These are phyloP conservation scores for Crucibulum laeve DNA, from an alignment of 768 basidiomycete species.

Conservation along the genomic window DNA sequence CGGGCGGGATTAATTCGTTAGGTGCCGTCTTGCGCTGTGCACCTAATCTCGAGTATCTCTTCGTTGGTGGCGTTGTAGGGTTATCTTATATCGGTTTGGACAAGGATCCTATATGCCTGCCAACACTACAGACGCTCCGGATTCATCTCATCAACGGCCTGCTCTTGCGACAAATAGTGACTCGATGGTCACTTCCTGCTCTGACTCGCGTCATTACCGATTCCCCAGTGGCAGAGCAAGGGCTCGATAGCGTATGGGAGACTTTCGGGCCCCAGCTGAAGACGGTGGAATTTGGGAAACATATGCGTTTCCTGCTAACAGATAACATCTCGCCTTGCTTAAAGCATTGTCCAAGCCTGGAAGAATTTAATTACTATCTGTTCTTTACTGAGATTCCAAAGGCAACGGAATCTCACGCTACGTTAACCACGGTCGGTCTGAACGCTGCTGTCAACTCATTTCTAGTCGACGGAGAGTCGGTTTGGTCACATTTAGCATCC, in stretches of 20 bases:
- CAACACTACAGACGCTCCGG: conserved; percentile 49
- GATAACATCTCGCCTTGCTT: conserved; percentile 48
- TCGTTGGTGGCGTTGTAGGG: conserved; percentile 44
- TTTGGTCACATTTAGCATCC: conserved; percentile 35
- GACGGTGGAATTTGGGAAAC: conserved; percentile 54
- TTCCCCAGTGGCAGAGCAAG: conserved; percentile 31
- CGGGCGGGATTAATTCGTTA: conserved; percentile 65
- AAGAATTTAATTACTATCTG: conserved; percentile 51
- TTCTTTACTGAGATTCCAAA: conserved; percentile 40
- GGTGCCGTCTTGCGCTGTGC: conserved; percentile 43
- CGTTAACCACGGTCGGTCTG: conserved; percentile 44
- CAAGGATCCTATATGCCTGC: conserved; percentile 29
- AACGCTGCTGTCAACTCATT: conserved; percentile 44
- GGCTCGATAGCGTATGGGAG: conserved; percentile 44
- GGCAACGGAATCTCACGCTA: conserved; percentile 15
- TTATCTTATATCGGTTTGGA: conserved; percentile 18
- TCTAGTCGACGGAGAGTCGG: conserved; percentile 26
- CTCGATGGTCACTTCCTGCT: conserved; percentile 48
- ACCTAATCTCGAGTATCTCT: conserved; percentile 56
- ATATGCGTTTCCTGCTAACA: conserved; percentile 46
- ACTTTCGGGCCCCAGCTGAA: conserved; percentile 44
- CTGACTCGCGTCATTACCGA: conserved; percentile 51
- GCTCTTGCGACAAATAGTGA: conserved; percentile 43
- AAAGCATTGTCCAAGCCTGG: conserved; percentile 37
- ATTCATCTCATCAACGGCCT: conserved; percentile 43